These are phyloP conservation scores for Talaromyces sp. DNA, from an alignment of 2,329 filamentous ascomycete genomes.

Conservation along the genomic window DNA sequence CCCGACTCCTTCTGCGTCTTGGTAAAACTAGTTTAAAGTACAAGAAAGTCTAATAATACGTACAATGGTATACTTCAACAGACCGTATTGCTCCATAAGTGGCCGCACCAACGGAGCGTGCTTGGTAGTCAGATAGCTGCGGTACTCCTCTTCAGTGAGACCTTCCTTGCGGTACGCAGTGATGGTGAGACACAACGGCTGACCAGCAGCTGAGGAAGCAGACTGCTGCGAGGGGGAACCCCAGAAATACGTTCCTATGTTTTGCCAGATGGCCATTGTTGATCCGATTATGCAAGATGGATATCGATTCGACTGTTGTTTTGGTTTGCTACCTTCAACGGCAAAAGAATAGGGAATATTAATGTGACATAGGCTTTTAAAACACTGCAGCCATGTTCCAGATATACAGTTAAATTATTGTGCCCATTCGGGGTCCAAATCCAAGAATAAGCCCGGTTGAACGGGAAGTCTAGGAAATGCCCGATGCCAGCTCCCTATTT, in stretches of 20 bases:
- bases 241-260: not conserved
- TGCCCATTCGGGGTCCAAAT: not conserved
- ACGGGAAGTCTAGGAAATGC: not conserved
- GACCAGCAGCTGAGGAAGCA: not conserved
- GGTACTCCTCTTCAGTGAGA: constrained; percentile 26
- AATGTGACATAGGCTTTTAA: not conserved
- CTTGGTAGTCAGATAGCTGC: constrained; percentile 20
- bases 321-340: no score
- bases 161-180: constrained; percentile 26
- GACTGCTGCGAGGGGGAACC: not conserved
- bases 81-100: constrained; percentile 26
- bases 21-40: not conserved
- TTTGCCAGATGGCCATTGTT: not conserved
- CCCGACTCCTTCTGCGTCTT: constrained; percentile 9
- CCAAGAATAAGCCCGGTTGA: not conserved
- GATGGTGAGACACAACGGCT: constrained; percentile 20
- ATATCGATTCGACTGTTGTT: not conserved
- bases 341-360: no score
- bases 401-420: not conserved
- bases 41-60: no score
- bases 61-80: constrained; percentile 27
- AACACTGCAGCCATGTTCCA: not conserved
- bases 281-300: not conserved
- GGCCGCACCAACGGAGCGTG: constrained; percentile 23
- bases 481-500: not conserved